A percentile compares a stretch with the other conserved stretches of the same genome.
These are phyloP conservation scores for Monosporozyma solicola DNA, from an alignment of 805 yeast species.

Conservation along the genomic window DNA sequence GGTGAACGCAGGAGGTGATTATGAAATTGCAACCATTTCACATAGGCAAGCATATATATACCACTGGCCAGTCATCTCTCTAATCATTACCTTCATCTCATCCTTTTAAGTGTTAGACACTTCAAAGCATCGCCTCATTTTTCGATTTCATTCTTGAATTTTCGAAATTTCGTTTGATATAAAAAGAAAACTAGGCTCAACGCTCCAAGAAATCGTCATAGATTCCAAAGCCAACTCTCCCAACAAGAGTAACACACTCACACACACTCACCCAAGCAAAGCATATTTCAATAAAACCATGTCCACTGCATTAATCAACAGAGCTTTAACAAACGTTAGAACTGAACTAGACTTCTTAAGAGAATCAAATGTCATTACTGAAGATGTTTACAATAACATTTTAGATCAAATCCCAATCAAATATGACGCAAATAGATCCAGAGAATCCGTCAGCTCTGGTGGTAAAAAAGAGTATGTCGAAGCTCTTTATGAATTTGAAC, in stretches of 20 bases:
- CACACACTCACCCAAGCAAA: not conserved
- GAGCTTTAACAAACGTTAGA: conserved; percentile 68
- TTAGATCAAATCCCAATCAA: conserved; percentile 45
- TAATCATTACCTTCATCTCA: not conserved
- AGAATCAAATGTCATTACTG: conserved; percentile 65
- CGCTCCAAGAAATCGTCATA: not conserved
- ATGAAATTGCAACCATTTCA: no score
- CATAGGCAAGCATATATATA: no score
- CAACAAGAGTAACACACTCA: not conserved
- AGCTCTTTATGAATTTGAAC: conserved; percentile 65
- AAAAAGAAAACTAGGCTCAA: not conserved
- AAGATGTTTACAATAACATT: conserved; percentile 44
- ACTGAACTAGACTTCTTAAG: conserved; percentile 70
- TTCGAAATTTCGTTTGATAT: not conserved
- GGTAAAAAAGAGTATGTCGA: conserved; percentile 37
- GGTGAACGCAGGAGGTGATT: not conserved
- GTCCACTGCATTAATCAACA: conserved; percentile 56
- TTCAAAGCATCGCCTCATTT: not conserved
- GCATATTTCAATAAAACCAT: conserved; percentile 12
- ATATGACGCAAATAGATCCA: conserved; percentile 32
- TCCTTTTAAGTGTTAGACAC: not conserved
- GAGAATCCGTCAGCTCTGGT: conserved; percentile 1
- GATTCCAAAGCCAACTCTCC: not conserved
- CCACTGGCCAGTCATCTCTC: no score
- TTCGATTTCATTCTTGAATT: not conserved